Conservation (phyloP, 352 stramenopile species). For the Thraustochytrium striatum region DNA sequence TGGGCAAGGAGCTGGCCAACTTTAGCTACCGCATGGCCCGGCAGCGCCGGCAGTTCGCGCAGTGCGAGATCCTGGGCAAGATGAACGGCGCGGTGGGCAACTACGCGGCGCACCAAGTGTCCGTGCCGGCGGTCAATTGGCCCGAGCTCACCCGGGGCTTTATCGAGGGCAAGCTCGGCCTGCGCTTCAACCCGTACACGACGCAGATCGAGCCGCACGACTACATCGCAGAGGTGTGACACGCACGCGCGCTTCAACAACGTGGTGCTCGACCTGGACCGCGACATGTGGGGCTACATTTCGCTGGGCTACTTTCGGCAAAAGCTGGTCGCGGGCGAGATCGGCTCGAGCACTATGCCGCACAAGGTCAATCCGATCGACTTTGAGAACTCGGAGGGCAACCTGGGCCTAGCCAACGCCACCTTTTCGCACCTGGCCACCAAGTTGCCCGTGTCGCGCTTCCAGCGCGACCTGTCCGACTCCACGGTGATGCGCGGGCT, state of each 20-base stretch:
- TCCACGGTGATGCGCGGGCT: constrained; percentile 56
- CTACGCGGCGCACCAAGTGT: constrained; percentile 57
- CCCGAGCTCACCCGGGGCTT: constrained; percentile 45
- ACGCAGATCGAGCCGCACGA: constrained; percentile 60
- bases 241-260: constrained; percentile 53
- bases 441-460: constrained; percentile 56
- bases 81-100: constrained; percentile 58
- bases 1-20: constrained; percentile 59
- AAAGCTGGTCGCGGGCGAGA: constrained; percentile 53
- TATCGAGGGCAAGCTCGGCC: constrained; percentile 51
- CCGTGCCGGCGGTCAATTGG: constrained; percentile 57
- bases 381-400: constrained; percentile 59
- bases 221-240: constrained; percentile 54
- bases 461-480: constrained; percentile 58
- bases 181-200: constrained; percentile 54
- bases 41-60: constrained; percentile 36
- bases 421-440: constrained; percentile 53
- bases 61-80: constrained; percentile 54
- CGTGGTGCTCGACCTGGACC: constrained; percentile 57
- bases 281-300: constrained; percentile 60
- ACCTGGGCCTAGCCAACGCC: constrained; percentile 56
- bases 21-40: constrained; percentile 54
- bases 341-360: constrained; percentile 58
- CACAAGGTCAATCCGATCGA: constrained; percentile 62
- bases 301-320: constrained; percentile 57